Percentiles rank a stretch among this genome's conserved stretches.
These are phyloP conservation scores for Tremellales sp. DNA, from an alignment of 1,284 basidiomycete species.

Conservation along the genomic window DNA sequence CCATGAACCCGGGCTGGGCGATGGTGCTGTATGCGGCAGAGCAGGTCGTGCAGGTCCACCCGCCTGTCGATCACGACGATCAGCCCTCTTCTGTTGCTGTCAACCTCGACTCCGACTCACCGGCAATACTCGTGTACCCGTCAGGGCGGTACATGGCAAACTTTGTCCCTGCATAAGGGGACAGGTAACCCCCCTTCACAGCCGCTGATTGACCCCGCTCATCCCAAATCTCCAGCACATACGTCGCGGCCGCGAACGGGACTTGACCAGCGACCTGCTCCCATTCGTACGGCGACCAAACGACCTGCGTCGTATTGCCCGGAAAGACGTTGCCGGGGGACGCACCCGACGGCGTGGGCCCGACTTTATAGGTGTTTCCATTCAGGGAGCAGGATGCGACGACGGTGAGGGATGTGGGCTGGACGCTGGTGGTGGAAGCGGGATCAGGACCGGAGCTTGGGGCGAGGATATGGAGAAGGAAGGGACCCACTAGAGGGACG, in stretches of 20 bases:
- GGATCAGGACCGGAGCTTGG: neutral
- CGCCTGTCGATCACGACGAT: constrained; percentile 38
- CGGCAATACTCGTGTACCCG: constrained; percentile 65
- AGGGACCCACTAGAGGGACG: constrained; percentile 56
- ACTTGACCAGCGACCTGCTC: constrained; percentile 61
- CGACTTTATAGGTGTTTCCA: constrained; percentile 81
- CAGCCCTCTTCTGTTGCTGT: neutral
- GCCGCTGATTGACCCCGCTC: constrained; percentile 64
- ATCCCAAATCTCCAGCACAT: constrained; percentile 74
- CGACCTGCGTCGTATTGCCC: constrained; percentile 62
- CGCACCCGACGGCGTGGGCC: constrained; percentile 68
- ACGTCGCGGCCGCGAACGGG: constrained; percentile 68
- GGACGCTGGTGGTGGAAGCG: constrained; percentile 43
- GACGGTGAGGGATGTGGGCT: constrained; percentile 70
- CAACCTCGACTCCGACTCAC: constrained; percentile 52
- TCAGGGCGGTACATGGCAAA: constrained; percentile 85
- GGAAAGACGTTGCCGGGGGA: constrained; percentile 58
- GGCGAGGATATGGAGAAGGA: neutral
- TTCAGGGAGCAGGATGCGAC: constrained; percentile 72
- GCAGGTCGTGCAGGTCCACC: constrained; percentile 73
- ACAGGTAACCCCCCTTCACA: constrained; percentile 62
- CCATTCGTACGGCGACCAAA: constrained; percentile 78
- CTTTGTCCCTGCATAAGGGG: constrained; percentile 63
- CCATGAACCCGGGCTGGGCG: constrained; percentile 62
- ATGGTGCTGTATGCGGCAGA: constrained; percentile 50